Evolutionary conservation across 2,329 filamentous ascomycete species (phyloP).

Genomic region (Fusarium sp.): DNA sequence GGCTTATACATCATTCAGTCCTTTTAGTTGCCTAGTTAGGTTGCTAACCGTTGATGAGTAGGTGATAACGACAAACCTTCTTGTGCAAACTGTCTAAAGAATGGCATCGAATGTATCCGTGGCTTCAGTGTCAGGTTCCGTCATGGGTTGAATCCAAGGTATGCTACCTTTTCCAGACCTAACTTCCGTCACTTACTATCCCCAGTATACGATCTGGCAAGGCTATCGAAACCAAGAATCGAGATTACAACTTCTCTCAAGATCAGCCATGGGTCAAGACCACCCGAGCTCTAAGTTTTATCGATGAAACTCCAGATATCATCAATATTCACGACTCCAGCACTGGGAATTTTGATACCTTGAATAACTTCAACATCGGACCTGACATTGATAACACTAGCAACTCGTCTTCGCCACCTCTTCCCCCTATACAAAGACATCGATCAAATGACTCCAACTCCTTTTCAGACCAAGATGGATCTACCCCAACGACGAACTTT

Average conservation of each 20-base stretch:
- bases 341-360: constrained; percentile 23
- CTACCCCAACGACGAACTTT: background rate
- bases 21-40: no score
- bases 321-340: constrained; percentile 43
- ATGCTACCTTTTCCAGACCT: background rate
- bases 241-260: constrained; percentile 40
- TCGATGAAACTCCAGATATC: constrained; percentile 46
- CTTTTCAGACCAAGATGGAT: constrained; percentile 5
- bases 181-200: background rate
- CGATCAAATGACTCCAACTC: constrained; percentile 1
- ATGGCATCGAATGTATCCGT: constrained; percentile 42
- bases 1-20: background rate
- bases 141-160: constrained; percentile 45
- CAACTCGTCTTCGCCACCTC: constrained; percentile 23
- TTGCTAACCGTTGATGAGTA: no score
- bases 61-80: constrained; percentile 35
- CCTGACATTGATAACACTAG: constrained; percentile 5
- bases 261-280: constrained; percentile 46
- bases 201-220: constrained; percentile 37
- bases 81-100: constrained; percentile 45
- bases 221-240: constrained; percentile 25
- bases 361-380: constrained; percentile 8
- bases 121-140: constrained; percentile 45
- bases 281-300: constrained; percentile 42
- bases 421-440: background rate